These are phyloP conservation scores for Aaosphaeria pasadenensis DNA, from an alignment of 2,329 filamentous ascomycete genomes.

Conservation along the genomic window DNA sequence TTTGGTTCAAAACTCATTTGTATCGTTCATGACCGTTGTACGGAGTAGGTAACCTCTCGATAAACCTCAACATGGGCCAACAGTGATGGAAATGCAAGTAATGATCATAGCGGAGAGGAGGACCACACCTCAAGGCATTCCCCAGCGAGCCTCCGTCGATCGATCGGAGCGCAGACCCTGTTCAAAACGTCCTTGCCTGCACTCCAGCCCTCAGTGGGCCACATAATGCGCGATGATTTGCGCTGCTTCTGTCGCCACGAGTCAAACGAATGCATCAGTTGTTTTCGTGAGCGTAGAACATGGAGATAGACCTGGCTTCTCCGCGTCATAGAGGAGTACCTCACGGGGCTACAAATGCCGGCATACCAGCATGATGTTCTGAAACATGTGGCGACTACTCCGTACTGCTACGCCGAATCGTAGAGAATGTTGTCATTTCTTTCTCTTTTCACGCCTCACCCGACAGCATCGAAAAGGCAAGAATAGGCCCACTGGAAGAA, in stretches of 20 bases:
- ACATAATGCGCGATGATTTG: slow-evolving; percentile 26
- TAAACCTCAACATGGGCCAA: too few species aligned
- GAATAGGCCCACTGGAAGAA: slow-evolving; percentile 3
- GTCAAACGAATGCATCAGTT: too few species aligned
- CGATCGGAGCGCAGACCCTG: not conserved
- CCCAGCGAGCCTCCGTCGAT: not conserved
- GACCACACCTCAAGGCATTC: too few species aligned
- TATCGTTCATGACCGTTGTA: too few species aligned
- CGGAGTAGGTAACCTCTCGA: too few species aligned
- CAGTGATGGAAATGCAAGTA: too few species aligned
- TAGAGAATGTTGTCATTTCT: slow-evolving; percentile 7
- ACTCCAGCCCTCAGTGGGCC: too few species aligned
- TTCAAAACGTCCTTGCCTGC: not conserved
- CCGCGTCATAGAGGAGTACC: too few species aligned
- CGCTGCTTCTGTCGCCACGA: not conserved
- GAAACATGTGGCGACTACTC: not conserved
- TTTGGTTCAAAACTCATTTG: slow-evolving; percentile 1
- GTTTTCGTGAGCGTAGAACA: too few species aligned
- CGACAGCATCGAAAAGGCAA: slow-evolving; percentile 25
- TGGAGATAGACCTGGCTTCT: too few species aligned
- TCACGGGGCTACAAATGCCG: not conserved
- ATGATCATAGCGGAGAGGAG: too few species aligned
- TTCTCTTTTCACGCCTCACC: slow-evolving; percentile 21
- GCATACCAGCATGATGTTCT: not conserved
- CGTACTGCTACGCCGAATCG: not conserved